phyloP scores from a whole-genome alignment of 2,329 filamentous ascomycete species.

The Verticillium dahliae region DNA sequence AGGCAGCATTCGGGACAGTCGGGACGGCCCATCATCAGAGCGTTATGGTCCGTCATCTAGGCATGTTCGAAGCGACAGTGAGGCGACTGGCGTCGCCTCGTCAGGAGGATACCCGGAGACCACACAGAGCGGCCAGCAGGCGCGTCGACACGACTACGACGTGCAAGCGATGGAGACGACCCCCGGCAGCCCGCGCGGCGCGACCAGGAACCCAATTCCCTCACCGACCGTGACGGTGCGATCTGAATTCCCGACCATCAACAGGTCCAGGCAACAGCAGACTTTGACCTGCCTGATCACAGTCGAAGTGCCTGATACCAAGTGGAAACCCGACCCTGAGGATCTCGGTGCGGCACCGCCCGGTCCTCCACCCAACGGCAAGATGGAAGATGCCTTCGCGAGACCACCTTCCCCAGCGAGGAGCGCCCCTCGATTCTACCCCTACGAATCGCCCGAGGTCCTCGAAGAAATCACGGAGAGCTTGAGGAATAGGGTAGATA shows the following conservation, averaged over 20 bases:
- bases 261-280: constrained; percentile 85
- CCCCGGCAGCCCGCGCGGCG: constrained; percentile 63
- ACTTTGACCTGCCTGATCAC: constrained; percentile 91
- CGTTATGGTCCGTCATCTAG: constrained; percentile 34
- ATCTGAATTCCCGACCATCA: constrained; percentile 94
- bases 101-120: constrained; percentile 76
- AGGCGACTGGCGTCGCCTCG: constrained; percentile 65
- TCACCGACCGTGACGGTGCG: constrained; percentile 87
- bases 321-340: constrained; percentile 81
- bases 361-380: constrained; percentile 29
- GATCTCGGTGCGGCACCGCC: constrained; percentile 57
- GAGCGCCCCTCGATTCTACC: constrained; percentile 53
- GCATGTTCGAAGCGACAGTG: constrained; percentile 75
- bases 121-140: constrained; percentile 58
- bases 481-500: constrained; percentile 82
- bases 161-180: constrained; percentile 92
- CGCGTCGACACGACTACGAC: constrained; percentile 86
- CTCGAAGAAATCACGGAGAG: constrained; percentile 83
- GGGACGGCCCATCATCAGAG: constrained; percentile 38
- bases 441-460: constrained; percentile 69
- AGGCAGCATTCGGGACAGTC: constrained; percentile 40
- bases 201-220: constrained; percentile 80
- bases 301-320: constrained; percentile 86
- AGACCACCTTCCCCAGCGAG: constrained; percentile 54
- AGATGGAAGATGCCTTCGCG: constrained; percentile 48